A percentile compares a stretch with the other conserved stretches of the same genome.
These are phyloP conservation scores for Suhomyces kilbournensis DNA, from an alignment of 805 yeast species.

Conservation along the genomic window DNA sequence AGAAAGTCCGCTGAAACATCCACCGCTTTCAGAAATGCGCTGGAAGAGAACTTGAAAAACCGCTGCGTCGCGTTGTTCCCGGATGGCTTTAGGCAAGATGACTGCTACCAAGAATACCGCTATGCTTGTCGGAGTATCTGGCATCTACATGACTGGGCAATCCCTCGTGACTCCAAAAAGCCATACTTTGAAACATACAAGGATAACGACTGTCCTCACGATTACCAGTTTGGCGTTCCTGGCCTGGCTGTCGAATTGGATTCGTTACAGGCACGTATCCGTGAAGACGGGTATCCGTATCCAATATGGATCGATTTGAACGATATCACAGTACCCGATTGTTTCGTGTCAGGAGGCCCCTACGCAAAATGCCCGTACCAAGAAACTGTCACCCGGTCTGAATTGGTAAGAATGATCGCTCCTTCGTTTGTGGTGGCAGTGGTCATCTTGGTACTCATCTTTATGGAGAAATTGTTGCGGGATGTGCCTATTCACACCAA, in stretches of 20 bases:
- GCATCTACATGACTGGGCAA: conserved; percentile 43
- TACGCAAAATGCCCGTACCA: conserved; percentile 77
- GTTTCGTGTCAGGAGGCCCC: conserved; percentile 87
- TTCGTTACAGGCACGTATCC: conserved; percentile 28
- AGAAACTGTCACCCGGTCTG: conserved; percentile 48
- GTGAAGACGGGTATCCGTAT: conserved; percentile 17
- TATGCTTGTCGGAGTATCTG: conserved; percentile 54
- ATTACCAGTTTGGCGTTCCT: conserved; percentile 31
- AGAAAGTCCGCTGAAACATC: neutral
- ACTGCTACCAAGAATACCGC: conserved; percentile 56
- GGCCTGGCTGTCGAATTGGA: conserved; percentile 35
- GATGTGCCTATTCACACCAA: conserved; percentile 69
- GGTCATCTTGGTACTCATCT: conserved; percentile 48
- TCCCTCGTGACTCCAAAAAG: conserved; percentile 15
- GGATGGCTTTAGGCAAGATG: conserved; percentile 60
- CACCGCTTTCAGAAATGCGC: neutral
- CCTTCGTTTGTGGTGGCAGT: conserved; percentile 64
- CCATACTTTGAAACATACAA: conserved; percentile 45
- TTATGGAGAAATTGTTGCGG: conserved; percentile 52
- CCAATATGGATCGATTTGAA: conserved; percentile 81
- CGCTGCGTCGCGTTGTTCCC: conserved; percentile 40
- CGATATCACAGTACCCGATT: conserved; percentile 65
- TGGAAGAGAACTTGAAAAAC: conserved; percentile 21
- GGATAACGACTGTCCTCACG: conserved; percentile 30
- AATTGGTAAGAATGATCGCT: conserved; percentile 60